Base-by-base conservation (phyloP, 495 filamentous ascomycete species). In the Podospora australis region DNA sequence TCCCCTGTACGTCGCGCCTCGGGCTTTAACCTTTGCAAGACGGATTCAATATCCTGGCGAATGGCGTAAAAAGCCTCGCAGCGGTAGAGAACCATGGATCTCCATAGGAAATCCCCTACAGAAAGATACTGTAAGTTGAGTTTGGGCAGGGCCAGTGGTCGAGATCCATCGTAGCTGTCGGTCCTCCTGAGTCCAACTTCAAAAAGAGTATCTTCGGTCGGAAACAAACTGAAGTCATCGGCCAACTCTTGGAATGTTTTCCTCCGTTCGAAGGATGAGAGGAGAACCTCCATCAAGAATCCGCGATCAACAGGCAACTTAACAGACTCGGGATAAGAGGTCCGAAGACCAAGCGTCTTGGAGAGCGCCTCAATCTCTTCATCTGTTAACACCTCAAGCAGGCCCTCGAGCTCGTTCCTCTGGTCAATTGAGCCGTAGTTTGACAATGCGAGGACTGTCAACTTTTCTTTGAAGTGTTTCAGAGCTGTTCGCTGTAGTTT, bases 51-150 rank as follows among this genome's bases (percentile, higher is more conserved):
- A 53, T 96, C 86, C 57, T 87, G 90, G 23, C 90, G 79, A 47
- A 99, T 91, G 46, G 88, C 88, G 68, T 90, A 97, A 60, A 96
- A 97, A 2, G 92, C 79, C 65, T 99, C 92, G 52, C 82, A 88
- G 19, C 92, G 80, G 60, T 95, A 87, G 3, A 97, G 76, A 20
- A 92, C 74, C 56, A 97, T 85, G 11, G 91, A 87, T 29, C 92
- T 78, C 88, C 88, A 97, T 8, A 99, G 76, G 55, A 97, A 97
- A 63, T 99, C 92, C 3, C 92, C 90, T 26, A 96, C 79, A 6
- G 88, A 91, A 21, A 99, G 77, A 62, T 99, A 97, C 57, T 97
- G 92, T 32, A 99, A 74, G 59, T 95, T 97, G 41, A 97, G 69
- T 56, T 97, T 99, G 2, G 92, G 92, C 44, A 99, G 82, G 5